Percentiles rank a stretch among this genome's conserved stretches.
Conservation (phyloP, 1,284 basidiomycete species). For the Phellinidium pouzarii region DNA sequence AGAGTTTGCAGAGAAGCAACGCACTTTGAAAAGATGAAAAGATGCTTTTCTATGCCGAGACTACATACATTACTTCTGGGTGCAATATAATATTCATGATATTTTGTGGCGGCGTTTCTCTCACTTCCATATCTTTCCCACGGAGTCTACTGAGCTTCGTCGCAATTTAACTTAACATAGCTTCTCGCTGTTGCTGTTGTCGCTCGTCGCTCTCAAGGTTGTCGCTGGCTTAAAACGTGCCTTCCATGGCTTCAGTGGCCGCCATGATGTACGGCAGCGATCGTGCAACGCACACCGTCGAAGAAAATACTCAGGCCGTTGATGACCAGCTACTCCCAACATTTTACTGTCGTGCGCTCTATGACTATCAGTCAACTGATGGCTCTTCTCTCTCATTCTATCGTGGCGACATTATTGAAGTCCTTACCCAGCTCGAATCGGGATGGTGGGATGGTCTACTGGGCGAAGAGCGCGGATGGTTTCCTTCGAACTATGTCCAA, state of each 20-base stretch:
- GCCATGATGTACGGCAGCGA: conserved; percentile 23
- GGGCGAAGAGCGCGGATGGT: conserved; percentile 89
- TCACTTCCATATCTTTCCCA: not conserved
- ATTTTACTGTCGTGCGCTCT: conserved; percentile 88
- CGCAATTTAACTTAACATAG: not conserved
- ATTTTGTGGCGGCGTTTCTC: not conserved
- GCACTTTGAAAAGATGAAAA: conserved; percentile 80
- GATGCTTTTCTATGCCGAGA: too few relatives aligned
- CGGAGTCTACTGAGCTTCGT: not conserved
- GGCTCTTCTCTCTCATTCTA: conserved; percentile 83
- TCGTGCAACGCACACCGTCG: conserved; percentile 21
- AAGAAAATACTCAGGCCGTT: conserved; percentile 22
- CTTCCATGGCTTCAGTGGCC: conserved; percentile 25
- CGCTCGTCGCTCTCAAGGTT: not conserved
- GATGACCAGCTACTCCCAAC: conserved; percentile 58
- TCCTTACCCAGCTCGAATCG: conserved; percentile 83
- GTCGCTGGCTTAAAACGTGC: not conserved
- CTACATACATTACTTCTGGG: too few relatives aligned
- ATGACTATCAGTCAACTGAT: conserved; percentile 88
- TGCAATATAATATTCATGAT: too few relatives aligned
- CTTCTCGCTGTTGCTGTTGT: not conserved
- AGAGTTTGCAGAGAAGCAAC: conserved; percentile 92
- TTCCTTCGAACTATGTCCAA: conserved; percentile 93
- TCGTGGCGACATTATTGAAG: conserved; percentile 88
- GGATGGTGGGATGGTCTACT: conserved; percentile 99